A percentile compares a stretch with the other conserved stretches of the same genome.
Evolutionary conservation across 2,329 filamentous ascomycete genomes (phyloP).

Genomic region (Penicillium verrucosum): DNA sequence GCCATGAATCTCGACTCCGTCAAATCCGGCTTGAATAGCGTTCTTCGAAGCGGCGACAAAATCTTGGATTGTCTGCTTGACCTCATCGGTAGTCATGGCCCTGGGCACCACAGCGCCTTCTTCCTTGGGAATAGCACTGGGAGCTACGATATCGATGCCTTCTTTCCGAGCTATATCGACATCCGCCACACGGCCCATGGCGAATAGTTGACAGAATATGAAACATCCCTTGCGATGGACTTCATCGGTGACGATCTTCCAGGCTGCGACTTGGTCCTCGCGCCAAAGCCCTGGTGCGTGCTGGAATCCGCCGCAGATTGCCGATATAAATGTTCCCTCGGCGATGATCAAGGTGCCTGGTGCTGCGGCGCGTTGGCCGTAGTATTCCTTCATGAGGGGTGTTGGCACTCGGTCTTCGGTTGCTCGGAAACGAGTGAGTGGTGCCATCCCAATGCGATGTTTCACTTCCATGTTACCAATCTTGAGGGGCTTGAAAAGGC

Average conservation of each 20-base stretch:
- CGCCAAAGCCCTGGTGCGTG: neutral
- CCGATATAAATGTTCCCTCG: constrained; percentile 54
- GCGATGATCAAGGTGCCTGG: constrained; percentile 57
- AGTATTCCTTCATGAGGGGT: constrained; percentile 47
- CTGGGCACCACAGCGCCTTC: neutral
- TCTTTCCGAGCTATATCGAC: neutral
- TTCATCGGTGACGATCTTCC: neutral
- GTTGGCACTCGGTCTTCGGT: constrained; percentile 48
- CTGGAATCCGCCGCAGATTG: constrained; percentile 41
- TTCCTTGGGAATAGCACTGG: neutral
- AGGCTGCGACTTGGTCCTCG: neutral
- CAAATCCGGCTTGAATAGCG: constrained; percentile 54
- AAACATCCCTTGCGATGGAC: neutral
- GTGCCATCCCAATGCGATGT: constrained; percentile 48
- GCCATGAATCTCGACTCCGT: constrained; percentile 49
- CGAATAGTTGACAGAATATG: neutral
- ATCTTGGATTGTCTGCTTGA: constrained; percentile 38
- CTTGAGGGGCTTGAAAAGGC: neutral
- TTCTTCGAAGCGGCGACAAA: constrained; percentile 44
- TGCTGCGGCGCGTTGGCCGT: constrained; percentile 50
- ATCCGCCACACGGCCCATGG: neutral
- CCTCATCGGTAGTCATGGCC: constrained; percentile 38
- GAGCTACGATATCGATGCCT: neutral
- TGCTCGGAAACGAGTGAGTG: constrained; percentile 51
- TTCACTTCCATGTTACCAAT: constrained; percentile 17